Base-by-base conservation (phyloP, 306 rosid species). In the Quercus ilex region DNA sequence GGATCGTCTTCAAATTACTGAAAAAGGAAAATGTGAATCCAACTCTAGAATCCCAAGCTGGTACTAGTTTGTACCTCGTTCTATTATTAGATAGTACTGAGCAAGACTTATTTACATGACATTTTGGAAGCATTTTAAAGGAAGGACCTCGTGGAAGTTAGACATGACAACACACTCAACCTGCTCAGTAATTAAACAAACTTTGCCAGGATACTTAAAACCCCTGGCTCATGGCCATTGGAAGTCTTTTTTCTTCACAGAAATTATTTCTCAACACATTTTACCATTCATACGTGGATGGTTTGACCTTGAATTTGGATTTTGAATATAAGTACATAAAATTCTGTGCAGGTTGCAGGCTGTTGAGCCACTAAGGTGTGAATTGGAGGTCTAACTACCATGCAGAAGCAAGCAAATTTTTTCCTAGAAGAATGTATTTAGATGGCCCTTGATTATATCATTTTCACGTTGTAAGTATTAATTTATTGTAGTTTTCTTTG, bases 341-440 rank as follows among this genome's bases (percentile, higher is more conserved):
- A 59, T 59, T 59, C 65, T 59, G 31, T 59, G 65, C 65, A 59
- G 65, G 65, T 59, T 23, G 65, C 65, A 23, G 65, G 65, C 65
- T 59, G 25, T 23, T 4, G 25, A 3, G 65, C 30, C 15, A 20
- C 25, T 23, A 4, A 59, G 31, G 33, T 59, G 65, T 59, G 6
- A 59, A 4, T 59, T 23, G 65, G 31, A 59, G 2, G 25, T 59
- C 31, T 10, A 13, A 59, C 26, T 21, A 23, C 31, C 18, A 31
- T 49, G 15, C 65, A 59, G 31, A 59, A 59, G 65, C 12, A 59
- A 59, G 65, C 31, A 23, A 59, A 23, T 10, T 21, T 59, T 21
- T 59, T 26, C 31, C 30, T 8, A 7, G 10, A 38, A 59, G 12
- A 21, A 21, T 59, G 65, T 59, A 58, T 58, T 58, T 21, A 21